A percentile compares a stretch with the other conserved stretches of the same genome.
phyloP scores from a whole-genome alignment of 2,329 filamentous ascomycete species.

The Lachnellula subtilissima region DNA sequence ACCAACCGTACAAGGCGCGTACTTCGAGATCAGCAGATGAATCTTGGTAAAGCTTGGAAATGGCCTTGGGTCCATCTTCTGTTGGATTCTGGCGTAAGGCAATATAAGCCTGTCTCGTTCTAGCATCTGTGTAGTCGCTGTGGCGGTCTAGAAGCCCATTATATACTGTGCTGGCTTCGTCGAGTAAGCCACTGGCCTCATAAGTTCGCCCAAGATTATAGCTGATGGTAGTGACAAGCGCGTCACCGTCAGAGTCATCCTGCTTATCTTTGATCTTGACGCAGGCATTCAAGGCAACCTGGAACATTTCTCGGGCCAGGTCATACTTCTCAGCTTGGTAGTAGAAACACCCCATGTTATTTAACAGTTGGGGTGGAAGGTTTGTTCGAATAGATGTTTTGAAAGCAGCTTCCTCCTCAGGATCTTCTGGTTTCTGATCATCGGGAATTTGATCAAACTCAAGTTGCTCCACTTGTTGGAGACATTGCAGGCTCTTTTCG shows the following conservation, averaged over 20 bases:
- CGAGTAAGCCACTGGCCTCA: conserved; percentile 73
- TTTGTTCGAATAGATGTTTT: conserved; percentile 65
- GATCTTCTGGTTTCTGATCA: conserved; percentile 58
- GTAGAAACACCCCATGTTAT: conserved; percentile 96
- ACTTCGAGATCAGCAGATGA: conserved; percentile 86
- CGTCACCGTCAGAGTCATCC: conserved; percentile 76
- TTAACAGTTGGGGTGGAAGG: conserved; percentile 84
- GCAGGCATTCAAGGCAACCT: conserved; percentile 85
- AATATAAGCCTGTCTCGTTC: conserved; percentile 84
- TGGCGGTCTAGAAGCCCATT: conserved; percentile 81
- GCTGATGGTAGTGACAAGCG: conserved; percentile 89
- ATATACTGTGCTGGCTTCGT: conserved; percentile 85
- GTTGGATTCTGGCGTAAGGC: conserved; percentile 73
- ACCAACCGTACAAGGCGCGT: conserved; percentile 91
- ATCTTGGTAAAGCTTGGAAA: conserved; percentile 79
- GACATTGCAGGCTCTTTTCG: conserved; percentile 86
- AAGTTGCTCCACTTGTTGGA: conserved; percentile 87
- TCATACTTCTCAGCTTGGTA: conserved; percentile 81
- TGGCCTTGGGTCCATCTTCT: conserved; percentile 80
- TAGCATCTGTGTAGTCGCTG: conserved; percentile 87
- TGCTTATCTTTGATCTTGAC: conserved; percentile 74
- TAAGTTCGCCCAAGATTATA: conserved; percentile 95
- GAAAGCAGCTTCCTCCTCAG: conserved; percentile 56
- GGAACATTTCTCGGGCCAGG: conserved; percentile 79
- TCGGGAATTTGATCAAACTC: conserved; percentile 74